phyloP scores from a whole-genome alignment of 257 asterid genomes.

The Solanum virginianum region DNA sequence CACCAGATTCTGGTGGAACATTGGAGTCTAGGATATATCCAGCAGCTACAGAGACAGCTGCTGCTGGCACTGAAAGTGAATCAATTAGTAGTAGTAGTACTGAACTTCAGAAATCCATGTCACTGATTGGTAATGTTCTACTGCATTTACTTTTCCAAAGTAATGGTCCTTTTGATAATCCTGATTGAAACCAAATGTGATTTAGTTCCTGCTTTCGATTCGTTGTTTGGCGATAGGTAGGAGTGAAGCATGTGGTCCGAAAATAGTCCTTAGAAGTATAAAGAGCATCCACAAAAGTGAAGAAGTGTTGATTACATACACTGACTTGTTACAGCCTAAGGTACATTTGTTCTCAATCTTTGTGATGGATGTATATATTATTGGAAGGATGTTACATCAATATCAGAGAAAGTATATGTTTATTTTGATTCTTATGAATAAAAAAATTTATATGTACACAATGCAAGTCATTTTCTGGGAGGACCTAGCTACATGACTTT shows the following conservation, averaged over 20 bases:
- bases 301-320: constrained; percentile 65
- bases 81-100: background rate
- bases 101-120: background rate
- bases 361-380: background rate
- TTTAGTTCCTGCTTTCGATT: background rate
- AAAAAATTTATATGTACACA: background rate
- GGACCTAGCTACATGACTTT: background rate
- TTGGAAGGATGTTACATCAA: background rate
- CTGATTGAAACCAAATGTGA: background rate
- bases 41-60: constrained; percentile 1
- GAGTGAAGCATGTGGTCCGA: constrained; percentile 45
- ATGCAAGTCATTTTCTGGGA: background rate
- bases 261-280: constrained; percentile 50
- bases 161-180: background rate
- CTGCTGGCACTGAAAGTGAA: background rate
- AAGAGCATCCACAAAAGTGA: constrained; percentile 44
- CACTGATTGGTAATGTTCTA: background rate
- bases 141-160: background rate
- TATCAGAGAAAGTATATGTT: background rate
- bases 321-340: constrained; percentile 77
- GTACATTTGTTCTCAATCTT: constrained; percentile 11
- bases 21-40: constrained; percentile 19
- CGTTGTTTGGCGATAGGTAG: constrained; percentile 18
- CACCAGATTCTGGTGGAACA: background rate
- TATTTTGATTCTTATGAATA: background rate